Evolutionary conservation across 257 asterid species (phyloP), one percentile per base, ranked within the genome.

Genomic region (Galeopsis tetrahit): DNA sequence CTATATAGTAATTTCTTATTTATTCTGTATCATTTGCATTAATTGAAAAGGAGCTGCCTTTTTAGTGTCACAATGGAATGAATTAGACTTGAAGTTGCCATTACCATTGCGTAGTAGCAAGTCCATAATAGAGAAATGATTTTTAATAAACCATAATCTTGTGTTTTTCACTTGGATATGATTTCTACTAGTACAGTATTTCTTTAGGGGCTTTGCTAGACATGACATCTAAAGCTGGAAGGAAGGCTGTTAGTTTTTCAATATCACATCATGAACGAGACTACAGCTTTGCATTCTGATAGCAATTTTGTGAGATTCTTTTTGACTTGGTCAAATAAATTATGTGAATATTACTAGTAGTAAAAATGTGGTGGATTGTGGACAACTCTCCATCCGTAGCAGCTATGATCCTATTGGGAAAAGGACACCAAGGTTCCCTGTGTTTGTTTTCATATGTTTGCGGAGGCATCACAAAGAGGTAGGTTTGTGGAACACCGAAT

Each of bases 401-500:
- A n/a, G n/a, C n/a, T n/a, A n/a, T n/a, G n/a, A n/a, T n/a, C n/a
- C n/a, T n/a, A n/a, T 91, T 73, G 96, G 98, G 43, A 91, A 89
- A 79, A 87, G 98, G 79, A 93, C 98, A 7, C 97, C 98, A 71
- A 82, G 98, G 68, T 77, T 86, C 83, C 97, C 97, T 13, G 91
- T 89, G n/a, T 42, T 69, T 88, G 49, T 86, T 71, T 80, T 81
- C 96, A 34, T 82, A 67, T 78, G 96, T 69, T 74, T 79, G 87
- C 97, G 52, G 96, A 88, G 88, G 96, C 97, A 58, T 89, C 96
- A 71, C 92, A 89, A 48, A 84, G n/a, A n/a, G n/a, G n/a, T n/a
- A n/a, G n/a, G n/a, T n/a, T n/a, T n/a, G n/a, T n/a, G n/a, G n/a
- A n/a, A n/a, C n/a, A n/a, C n/a, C n/a, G n/a, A n/a, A n/a, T n/a